phyloP scores from a whole-genome alignment of 306 rosid species.

The Acacia crassicarpa region DNA sequence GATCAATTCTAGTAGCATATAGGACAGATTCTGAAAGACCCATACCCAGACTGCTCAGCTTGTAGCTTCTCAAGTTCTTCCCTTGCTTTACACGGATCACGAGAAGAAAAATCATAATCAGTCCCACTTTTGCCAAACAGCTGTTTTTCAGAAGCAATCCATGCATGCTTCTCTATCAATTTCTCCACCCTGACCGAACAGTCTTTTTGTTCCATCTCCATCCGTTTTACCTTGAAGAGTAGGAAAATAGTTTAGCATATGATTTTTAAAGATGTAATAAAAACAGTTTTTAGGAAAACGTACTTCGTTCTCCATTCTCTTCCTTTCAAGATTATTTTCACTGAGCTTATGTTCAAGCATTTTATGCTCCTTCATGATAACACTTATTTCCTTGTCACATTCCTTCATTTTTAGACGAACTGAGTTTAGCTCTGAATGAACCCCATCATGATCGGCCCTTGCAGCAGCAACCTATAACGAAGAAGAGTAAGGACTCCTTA shows the following conservation, averaged over 20 bases:
- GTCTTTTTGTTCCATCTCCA: constrained; percentile 88
- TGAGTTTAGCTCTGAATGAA: constrained; percentile 60
- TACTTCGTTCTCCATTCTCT: constrained; percentile 97
- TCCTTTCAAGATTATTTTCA: constrained; percentile 83
- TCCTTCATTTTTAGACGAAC: constrained; percentile 79
- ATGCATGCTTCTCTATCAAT: constrained; percentile 86
- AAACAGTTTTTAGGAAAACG: neutral
- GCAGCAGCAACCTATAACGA: constrained; percentile 66
- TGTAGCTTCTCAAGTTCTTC: constrained; percentile 75
- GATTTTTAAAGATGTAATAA: constrained; percentile 2
- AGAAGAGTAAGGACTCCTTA: constrained; percentile 32
- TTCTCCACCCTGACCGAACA: constrained; percentile 83
- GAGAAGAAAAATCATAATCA: constrained; percentile 83
- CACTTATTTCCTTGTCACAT: constrained; percentile 73
- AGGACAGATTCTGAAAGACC: constrained; percentile 23
- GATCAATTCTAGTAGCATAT: constrained; percentile 8
- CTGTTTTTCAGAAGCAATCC: constrained; percentile 91
- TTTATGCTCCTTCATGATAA: constrained; percentile 69
- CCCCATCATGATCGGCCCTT: constrained; percentile 61
- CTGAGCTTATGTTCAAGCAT: constrained; percentile 70
- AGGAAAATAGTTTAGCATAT: constrained; percentile 29
- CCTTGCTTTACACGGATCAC: constrained; percentile 70
- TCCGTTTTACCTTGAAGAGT: constrained; percentile 68
- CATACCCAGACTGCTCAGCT: constrained; percentile 90
- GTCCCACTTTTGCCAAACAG: constrained; percentile 84